Evolutionary conservation across 192 early-diverging fungal genomes (phyloP).

Genomic region (Phycomyces blakesleeanus): DNA sequence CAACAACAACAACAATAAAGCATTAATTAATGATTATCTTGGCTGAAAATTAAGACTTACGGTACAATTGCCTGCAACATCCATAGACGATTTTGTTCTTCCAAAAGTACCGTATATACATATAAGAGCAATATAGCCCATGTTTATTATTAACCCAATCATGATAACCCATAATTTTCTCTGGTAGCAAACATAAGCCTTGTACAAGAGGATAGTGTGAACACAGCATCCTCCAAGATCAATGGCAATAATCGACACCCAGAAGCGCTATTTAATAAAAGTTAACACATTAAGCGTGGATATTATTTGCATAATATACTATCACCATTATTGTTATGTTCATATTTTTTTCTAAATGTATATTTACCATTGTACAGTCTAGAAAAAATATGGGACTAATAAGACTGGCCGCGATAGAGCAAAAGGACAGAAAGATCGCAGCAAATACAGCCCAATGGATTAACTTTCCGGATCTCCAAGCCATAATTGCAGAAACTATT

Average conservation of each 20-base stretch:
- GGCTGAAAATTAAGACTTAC: slow-evolving; percentile 1
- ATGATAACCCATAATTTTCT: slow-evolving; percentile 18
- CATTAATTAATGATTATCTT: background rate
- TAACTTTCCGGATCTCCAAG: background rate
- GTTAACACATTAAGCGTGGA: too few species aligned
- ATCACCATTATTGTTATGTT: too few species aligned
- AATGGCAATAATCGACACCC: slow-evolving; percentile 31
- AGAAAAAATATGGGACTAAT: background rate
- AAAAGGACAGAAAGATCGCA: background rate
- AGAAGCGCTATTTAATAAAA: slow-evolving; percentile 28
- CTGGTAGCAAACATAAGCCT: slow-evolving; percentile 34
- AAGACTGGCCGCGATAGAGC: background rate
- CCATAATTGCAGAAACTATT: background rate
- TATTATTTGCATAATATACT: too few species aligned
- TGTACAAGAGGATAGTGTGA: slow-evolving; percentile 31
- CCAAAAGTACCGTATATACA: slow-evolving; percentile 25
- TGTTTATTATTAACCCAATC: slow-evolving; percentile 20
- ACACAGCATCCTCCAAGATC: slow-evolving; percentile 32
- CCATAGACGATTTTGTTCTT: slow-evolving; percentile 13
- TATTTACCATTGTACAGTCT: background rate
- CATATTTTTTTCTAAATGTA: background rate
- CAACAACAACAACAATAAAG: too few species aligned
- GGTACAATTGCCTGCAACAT: slow-evolving; percentile 27
- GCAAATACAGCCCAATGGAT: background rate
- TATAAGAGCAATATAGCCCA: slow-evolving; percentile 25